Conservation (phyloP, 192 early-diverging fungal genomes). For the Backusella psychrophila region DNA sequence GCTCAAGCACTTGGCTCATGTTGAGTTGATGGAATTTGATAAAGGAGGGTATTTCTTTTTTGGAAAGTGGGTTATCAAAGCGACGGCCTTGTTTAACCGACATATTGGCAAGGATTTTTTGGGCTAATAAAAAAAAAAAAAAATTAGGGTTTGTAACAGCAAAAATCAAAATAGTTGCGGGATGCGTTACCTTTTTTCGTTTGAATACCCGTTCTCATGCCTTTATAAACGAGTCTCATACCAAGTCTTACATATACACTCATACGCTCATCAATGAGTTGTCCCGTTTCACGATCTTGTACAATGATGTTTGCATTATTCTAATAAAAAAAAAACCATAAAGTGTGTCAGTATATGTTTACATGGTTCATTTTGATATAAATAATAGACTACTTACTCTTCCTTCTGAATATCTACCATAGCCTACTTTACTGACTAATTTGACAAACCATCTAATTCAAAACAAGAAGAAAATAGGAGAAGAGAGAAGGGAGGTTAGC, state of each 20-base stretch:
- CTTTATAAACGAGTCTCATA: conserved; percentile 77
- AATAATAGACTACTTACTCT: conserved; percentile 11
- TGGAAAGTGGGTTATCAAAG: conserved; percentile 63
- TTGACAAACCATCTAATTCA: conserved; percentile 35
- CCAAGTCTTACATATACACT: conserved; percentile 73
- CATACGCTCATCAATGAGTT: conserved; percentile 75
- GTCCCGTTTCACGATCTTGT: conserved; percentile 66
- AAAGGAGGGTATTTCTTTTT: conserved; percentile 66
- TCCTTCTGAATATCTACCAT: conserved; percentile 47
- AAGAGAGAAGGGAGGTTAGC: no score
- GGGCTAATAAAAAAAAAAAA: conserved; percentile 23
- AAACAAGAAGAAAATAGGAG: neutral
- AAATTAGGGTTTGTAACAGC: neutral
- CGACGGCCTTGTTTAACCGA: conserved; percentile 67
- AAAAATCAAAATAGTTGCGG: neutral
- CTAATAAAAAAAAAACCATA: conserved; percentile 11
- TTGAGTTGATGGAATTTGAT: conserved; percentile 70
- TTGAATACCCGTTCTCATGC: conserved; percentile 44
- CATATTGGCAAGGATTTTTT: conserved; percentile 46
- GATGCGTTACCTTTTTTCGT: conserved; percentile 32
- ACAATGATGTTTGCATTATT: conserved; percentile 77
- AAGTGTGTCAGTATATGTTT: neutral
- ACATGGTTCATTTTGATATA: no score
- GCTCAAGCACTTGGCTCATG: conserved; percentile 65
- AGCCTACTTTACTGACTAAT: conserved; percentile 37